These are phyloP conservation scores for Stereocaulon alpinum DNA, from an alignment of 495 filamentous ascomycete species.

Conservation along the genomic window DNA sequence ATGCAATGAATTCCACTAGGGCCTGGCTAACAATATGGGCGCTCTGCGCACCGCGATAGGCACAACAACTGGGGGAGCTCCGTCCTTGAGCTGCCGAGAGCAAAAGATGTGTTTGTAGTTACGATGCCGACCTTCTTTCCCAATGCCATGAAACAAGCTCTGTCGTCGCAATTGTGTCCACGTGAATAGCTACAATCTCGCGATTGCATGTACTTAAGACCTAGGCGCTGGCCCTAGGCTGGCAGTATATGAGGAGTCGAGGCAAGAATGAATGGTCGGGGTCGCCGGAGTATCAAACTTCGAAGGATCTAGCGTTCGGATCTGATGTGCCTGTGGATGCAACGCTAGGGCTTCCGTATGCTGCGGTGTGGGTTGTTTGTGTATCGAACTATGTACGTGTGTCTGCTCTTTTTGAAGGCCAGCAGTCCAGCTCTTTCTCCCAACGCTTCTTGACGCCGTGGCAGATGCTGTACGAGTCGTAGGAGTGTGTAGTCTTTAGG, in stretches of 20 bases:
- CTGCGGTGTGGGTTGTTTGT: background rate
- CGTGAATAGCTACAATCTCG: background rate
- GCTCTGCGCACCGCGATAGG: background rate
- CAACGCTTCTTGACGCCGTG: conserved; percentile 3
- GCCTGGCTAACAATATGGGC: background rate
- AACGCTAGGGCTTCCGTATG: background rate
- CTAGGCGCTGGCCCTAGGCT: background rate
- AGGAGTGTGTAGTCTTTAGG: background rate
- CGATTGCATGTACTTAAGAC: background rate
- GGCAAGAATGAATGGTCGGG: background rate
- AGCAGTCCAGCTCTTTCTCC: background rate
- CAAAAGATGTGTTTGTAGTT: background rate
- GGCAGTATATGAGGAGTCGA: background rate
- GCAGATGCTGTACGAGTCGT: background rate
- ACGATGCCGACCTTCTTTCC: background rate
- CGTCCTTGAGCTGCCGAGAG: background rate
- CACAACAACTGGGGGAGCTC: background rate
- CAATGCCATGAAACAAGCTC: conserved; percentile 7
- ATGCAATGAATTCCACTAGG: background rate
- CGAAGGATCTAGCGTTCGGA: background rate
- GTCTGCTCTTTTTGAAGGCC: background rate
- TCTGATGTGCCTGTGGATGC: background rate
- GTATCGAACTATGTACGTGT: background rate
- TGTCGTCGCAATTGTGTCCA: background rate
- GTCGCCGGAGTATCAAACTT: background rate